phyloP scores from a whole-genome alignment of 805 yeast species.

The Suhomyces kilbournensis region DNA sequence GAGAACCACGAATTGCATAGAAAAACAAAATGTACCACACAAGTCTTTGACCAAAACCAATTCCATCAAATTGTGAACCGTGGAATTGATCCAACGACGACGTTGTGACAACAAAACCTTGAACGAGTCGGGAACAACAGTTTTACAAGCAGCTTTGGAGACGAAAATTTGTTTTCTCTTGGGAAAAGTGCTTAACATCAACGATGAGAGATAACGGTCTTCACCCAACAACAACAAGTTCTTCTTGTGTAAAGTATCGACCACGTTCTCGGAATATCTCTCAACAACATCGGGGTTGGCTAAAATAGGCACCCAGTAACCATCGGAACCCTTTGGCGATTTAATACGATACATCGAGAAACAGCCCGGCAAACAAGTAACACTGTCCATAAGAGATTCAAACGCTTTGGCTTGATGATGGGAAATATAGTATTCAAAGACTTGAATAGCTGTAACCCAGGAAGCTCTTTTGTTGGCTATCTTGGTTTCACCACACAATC shows the following conservation, averaged over 20 bases:
- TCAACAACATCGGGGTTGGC: conserved; percentile 94
- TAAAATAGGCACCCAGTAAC: conserved; percentile 87
- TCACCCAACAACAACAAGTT: conserved; percentile 84
- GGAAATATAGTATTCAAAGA: conserved; percentile 87
- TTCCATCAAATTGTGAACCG: conserved; percentile 89
- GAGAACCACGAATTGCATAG: conserved; percentile 88
- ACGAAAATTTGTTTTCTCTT: conserved; percentile 83
- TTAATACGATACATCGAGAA: conserved; percentile 90
- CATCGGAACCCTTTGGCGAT: conserved; percentile 70
- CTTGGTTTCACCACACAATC: conserved; percentile 92
- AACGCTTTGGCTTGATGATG: conserved; percentile 94
- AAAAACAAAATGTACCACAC: conserved; percentile 92
- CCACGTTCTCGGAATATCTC: conserved; percentile 81
- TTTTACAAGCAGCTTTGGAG: conserved; percentile 89
- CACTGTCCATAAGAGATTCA: conserved; percentile 93
- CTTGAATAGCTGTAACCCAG: conserved; percentile 93
- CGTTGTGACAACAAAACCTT: conserved; percentile 82
- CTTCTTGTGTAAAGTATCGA: conserved; percentile 81
- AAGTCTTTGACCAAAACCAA: conserved; percentile 78
- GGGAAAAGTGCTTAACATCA: conserved; percentile 87
- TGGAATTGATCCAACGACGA: conserved; percentile 95
- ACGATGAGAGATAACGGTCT: conserved; percentile 79
- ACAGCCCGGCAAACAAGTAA: conserved; percentile 94
- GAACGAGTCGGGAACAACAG: conserved; percentile 83
- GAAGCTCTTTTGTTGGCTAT: conserved; percentile 77